Percentiles rank a stretch among this genome's conserved stretches.
Conservation (phyloP, 805 yeast genomes). For the Candida lessepsii region DNA sequence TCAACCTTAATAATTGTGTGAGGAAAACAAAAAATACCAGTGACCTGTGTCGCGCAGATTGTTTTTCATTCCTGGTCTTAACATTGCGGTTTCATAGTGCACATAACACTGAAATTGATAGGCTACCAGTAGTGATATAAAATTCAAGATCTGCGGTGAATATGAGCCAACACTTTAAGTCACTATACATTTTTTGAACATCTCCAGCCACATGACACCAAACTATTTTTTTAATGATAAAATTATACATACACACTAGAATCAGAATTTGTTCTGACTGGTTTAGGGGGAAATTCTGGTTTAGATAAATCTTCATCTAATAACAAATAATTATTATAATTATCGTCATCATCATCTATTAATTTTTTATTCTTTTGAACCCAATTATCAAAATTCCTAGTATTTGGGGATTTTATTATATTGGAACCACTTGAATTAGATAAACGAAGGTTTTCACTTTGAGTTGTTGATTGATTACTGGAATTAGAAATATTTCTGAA, state of each 20-base stretch:
- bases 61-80: not conserved
- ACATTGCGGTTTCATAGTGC: slow-evolving; percentile 4
- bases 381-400: slow-evolving; percentile 53
- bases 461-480: slow-evolving; percentile 13
- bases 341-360: slow-evolving; percentile 33
- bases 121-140: too few relatives aligned
- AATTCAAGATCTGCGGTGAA: too few relatives aligned
- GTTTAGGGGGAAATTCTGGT: slow-evolving; percentile 13
- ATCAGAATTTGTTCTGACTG: slow-evolving; percentile 16
- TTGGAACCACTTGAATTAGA: slow-evolving; percentile 4
- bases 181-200: too few relatives aligned
- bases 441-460: not conserved
- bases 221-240: not conserved
- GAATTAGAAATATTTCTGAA: slow-evolving; percentile 45
- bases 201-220: not conserved
- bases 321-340: slow-evolving; percentile 12
- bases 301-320: slow-evolving; percentile 7
- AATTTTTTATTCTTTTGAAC: slow-evolving; percentile 45
- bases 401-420: slow-evolving; percentile 24
- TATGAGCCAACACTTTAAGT: too few relatives aligned
- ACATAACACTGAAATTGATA: not conserved
- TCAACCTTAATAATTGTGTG: slow-evolving; percentile 2
- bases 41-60: not conserved
- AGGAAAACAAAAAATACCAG: slow-evolving; percentile 6
- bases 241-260: slow-evolving; percentile 17